Conservation (phyloP, 306 rosid genomes). For the Hippophae tibetana region DNA sequence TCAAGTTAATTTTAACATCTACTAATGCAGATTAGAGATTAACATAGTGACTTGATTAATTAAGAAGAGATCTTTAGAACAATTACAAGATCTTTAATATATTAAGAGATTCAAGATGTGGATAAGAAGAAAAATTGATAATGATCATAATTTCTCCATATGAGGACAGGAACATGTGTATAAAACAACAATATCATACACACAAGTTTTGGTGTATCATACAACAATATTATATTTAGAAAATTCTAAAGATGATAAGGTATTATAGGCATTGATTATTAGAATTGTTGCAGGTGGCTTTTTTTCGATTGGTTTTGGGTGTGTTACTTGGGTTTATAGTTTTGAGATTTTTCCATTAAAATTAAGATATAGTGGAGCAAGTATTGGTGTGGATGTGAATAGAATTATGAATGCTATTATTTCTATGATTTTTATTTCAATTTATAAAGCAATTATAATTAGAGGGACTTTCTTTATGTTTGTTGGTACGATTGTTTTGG, state of each 20-base stretch:
- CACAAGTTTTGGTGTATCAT: conserved; percentile 20
- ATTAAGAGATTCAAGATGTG: too few species aligned
- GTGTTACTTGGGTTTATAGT: conserved; percentile 68
- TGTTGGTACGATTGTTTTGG: conserved; percentile 40
- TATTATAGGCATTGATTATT: conserved; percentile 44
- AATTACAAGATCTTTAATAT: too few species aligned
- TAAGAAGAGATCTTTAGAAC: background rate
- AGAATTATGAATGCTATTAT: conserved; percentile 50
- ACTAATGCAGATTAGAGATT: background rate
- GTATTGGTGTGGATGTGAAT: conserved; percentile 72
- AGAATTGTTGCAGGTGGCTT: conserved; percentile 45
- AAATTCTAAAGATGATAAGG: conserved; percentile 8
- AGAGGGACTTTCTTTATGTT: conserved; percentile 78
- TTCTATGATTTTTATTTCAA: conserved; percentile 54
- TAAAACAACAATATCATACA: conserved; percentile 34
- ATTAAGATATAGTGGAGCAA: conserved; percentile 60
- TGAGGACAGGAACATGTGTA: background rate
- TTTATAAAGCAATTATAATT: conserved; percentile 54
- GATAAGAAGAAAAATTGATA: too few species aligned
- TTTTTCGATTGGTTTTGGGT: conserved; percentile 65
- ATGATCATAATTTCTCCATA: background rate
- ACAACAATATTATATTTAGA: background rate
- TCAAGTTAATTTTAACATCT: background rate
- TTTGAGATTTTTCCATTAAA: conserved; percentile 68
- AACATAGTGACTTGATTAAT: background rate